Evolutionary conservation across 441 rosid species (phyloP).

Genomic region (Aleurites moluccanus): DNA sequence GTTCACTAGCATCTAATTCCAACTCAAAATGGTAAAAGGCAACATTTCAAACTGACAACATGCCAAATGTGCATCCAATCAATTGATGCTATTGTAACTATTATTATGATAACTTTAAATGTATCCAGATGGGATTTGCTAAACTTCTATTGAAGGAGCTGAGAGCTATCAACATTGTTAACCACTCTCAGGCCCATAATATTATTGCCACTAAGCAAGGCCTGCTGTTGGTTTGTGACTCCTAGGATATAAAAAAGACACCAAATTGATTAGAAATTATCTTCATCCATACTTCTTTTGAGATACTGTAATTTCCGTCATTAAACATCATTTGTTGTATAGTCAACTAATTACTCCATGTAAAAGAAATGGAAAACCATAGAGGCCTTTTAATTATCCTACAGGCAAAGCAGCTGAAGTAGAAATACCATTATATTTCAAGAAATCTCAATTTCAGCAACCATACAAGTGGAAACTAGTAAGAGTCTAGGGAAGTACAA

Average conservation of each 20-base stretch:
- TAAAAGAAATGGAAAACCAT: background rate
- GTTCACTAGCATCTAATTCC: background rate
- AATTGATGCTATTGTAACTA: background rate
- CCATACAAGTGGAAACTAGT: background rate
- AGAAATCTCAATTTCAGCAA: background rate
- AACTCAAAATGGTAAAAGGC: background rate
- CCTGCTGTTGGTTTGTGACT: background rate
- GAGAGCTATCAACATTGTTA: background rate
- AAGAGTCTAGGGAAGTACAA: background rate
- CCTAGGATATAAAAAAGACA: background rate
- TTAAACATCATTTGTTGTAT: background rate
- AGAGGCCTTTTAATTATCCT: background rate
- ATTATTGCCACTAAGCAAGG: background rate
- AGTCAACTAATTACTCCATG: background rate
- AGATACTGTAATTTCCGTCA: background rate
- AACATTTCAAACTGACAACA: background rate
- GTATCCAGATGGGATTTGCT: background rate
- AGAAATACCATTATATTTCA: background rate
- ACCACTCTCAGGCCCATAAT: background rate
- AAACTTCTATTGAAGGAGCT: background rate
- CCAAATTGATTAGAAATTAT: background rate
- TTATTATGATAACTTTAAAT: no score
- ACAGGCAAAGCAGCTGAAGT: conserved; percentile 1
- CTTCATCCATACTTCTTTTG: background rate
- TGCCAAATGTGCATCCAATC: conserved; percentile 2